These are phyloP conservation scores for Biscutella auriculata DNA, from an alignment of 441 rosid genomes.

Conservation along the genomic window DNA sequence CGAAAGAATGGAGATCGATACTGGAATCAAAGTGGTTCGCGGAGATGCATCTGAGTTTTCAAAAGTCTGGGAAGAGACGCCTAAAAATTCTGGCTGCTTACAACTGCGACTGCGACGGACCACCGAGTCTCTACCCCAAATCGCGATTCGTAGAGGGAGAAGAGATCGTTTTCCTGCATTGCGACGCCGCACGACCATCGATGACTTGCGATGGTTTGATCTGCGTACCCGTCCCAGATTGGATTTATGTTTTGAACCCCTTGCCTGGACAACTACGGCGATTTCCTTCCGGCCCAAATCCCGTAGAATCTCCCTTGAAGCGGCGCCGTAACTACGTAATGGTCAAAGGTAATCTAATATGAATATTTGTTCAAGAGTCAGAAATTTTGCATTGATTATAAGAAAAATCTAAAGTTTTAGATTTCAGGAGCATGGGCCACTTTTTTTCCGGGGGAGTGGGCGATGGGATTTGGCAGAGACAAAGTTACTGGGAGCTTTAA, in stretches of 20 bases:
- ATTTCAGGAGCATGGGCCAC: neutral
- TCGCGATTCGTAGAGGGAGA: too few relatives aligned
- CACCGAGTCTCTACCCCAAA: too few relatives aligned
- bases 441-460: neutral
- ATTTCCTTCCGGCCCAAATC: neutral
- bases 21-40: neutral
- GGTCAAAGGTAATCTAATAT: too few relatives aligned
- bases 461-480: neutral
- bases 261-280: neutral
- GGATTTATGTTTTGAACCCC: neutral
- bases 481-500: neutral
- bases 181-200: neutral
- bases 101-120: too few relatives aligned
- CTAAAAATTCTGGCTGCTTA: too few relatives aligned
- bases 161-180: neutral
- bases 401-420: too few relatives aligned
- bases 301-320: too few relatives aligned
- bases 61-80: too few relatives aligned
- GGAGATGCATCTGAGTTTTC: neutral
- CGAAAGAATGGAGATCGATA: neutral
- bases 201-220: neutral
- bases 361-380: too few relatives aligned
- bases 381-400: too few relatives aligned
- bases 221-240: neutral
- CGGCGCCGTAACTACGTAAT: too few relatives aligned